Conservation (phyloP, 345 rosid genomes). For the Citrus unshiu region DNA sequence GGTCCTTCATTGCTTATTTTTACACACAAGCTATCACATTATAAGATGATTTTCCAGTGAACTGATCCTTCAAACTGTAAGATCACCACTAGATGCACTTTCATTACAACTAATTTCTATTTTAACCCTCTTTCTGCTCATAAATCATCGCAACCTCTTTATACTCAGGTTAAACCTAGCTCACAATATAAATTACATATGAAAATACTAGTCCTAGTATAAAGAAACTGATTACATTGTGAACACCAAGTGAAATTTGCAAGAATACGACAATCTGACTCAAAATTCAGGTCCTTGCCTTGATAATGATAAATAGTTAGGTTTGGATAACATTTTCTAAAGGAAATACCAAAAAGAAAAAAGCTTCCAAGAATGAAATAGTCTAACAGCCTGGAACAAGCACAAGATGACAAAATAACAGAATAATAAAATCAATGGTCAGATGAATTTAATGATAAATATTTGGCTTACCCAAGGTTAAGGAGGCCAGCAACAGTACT, state of each 20-base stretch:
- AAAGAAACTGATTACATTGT: neutral
- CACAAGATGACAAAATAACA: neutral
- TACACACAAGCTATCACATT: neutral
- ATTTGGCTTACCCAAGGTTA: conserved; percentile 83
- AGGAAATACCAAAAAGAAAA: neutral
- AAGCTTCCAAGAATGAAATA: neutral
- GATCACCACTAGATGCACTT: neutral
- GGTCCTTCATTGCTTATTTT: neutral
- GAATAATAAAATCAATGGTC: conserved; percentile 9
- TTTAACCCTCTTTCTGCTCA: neutral
- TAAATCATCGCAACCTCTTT: neutral
- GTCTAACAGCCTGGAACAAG: neutral
- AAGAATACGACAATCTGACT: neutral
- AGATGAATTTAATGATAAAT: neutral
- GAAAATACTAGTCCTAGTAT: neutral
- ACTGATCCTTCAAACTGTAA: neutral
- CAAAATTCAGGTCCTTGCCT: neutral
- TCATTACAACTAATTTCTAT: neutral
- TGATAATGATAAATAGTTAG: neutral
- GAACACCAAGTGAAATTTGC: neutral
- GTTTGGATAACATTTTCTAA: neutral
- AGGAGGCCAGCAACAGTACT: conserved; percentile 98
- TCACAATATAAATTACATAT: neutral
- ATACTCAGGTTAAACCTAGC: neutral
- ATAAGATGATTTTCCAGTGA: neutral